Base-by-base conservation (phyloP, 2,329 filamentous ascomycete genomes). In the Metarhizium humberi region DNA sequence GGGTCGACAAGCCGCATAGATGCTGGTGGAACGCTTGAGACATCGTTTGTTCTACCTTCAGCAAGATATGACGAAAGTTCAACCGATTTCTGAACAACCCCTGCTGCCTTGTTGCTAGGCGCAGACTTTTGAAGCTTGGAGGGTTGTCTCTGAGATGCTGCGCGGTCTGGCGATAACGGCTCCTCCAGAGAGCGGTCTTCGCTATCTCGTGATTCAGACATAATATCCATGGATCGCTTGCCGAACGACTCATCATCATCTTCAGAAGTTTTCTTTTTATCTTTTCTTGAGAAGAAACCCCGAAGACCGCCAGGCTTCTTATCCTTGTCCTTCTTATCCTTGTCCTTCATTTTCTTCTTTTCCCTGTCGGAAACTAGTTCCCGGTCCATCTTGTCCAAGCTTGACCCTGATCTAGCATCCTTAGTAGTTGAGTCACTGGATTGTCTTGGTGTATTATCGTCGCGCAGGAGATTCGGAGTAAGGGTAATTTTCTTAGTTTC, bases 401-500 rank as follows among this genome's bases (percentile, higher is more conserved):
- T 95, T 52, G 80, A 75, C 52, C 82, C 78, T 55, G 78, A 74
- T 69, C 80, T 82, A 56, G 67, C 64, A 63, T 77, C 84, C 60
- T 73, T 74, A 10, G 69, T 77, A 16, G 56, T 50, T 2, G 71
- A 73, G 25, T 74, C 72, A 11, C 66, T 67, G 2, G 72, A 73
- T 78, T 92, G 69, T 73, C 77, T 69, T 71, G 80, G 57, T 45
- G 76, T 72, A 60, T 76, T 79, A 62, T 96, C 92, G 61, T 97
- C 92, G 46, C 92, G 85, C 45, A 97, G 75, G 53, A 99, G 74
- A 62, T 95, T 95, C 1, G 94, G 94, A 3, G 94, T 99, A 48
- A 99, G 80, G 0, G 92, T 95, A 62, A 99, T 97, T 75, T 97
- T 97, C 71, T 95, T 91, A 3, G 94, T 96, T 71, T 97, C 94